Base-by-base conservation (phyloP, 2,329 filamentous ascomycete genomes). In the Penicillium sp. region DNA sequence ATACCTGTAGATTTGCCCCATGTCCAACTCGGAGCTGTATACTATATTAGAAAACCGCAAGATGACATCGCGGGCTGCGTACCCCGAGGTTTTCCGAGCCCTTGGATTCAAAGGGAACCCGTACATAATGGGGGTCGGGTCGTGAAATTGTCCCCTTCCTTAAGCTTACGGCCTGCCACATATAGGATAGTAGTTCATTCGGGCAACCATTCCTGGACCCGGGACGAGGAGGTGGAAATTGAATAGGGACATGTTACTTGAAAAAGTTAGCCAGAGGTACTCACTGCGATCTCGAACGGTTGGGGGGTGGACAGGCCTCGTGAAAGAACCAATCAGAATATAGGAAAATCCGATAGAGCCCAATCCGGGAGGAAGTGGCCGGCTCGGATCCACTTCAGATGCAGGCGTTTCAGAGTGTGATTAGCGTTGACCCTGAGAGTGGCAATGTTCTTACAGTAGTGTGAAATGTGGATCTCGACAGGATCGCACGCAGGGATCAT, bases 401-500 rank as follows among this genome's bases (percentile, higher is more conserved):
- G 56, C 51, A 61, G 58, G 58, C 62, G 69, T 71, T 71, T 71
- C 69, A 71, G 57, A 57, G 62, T 48, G 41, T 49, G 51, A 54
- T 59, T 71, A 70, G 69, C 62, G 61, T 64, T 56, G 61, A 69
- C 59, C 66, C 67, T 69, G 66, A 65, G 48, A 57, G 65, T 67
- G 66, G 67, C 62, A 69, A 64, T 67, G 64, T 63, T 57, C 49
- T 55, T 63, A n/a, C n/a, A n/a, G n/a, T n/a, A 57, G 61, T 43
- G 59, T 42, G 35, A 49, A 26, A n/a, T 18, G 63, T 65, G 67
- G 64, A 58, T 58, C 33, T 41, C 41, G n/a, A 59, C 61, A 69
- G 67, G 65, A 69, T 69, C 68, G 65, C 59, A 70, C 61, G 54
- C 67, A 69, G 66, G 68, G 68, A 69, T 70, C 55, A 41, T 27